Evolutionary conservation across 495 filamentous ascomycete genomes (phyloP).

Genomic region (Chaetomium cochliodes): DNA sequence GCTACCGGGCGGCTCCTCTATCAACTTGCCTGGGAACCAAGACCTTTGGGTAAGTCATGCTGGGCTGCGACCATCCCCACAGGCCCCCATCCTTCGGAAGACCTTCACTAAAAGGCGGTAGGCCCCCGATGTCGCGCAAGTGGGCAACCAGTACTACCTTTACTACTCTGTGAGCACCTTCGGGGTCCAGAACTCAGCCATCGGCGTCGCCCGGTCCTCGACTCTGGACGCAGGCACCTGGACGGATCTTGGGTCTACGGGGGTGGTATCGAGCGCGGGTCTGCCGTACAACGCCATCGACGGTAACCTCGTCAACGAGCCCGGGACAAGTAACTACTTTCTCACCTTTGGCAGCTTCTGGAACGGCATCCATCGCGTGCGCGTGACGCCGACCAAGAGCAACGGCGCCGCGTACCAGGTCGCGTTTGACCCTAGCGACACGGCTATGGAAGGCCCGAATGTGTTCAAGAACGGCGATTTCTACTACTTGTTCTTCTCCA

Average conservation of each 20-base stretch:
- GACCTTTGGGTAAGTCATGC: constrained; percentile 58
- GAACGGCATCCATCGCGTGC: constrained; percentile 63
- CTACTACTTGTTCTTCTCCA: constrained; percentile 67
- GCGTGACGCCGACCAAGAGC: constrained; percentile 44
- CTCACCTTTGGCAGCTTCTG: constrained; percentile 72
- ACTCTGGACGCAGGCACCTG: constrained; percentile 61
- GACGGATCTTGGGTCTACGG: constrained; percentile 54
- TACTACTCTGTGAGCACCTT: constrained; percentile 70
- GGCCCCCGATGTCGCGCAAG: constrained; percentile 64
- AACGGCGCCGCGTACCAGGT: constrained; percentile 48
- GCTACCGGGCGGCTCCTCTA: constrained; percentile 56
- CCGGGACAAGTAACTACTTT: constrained; percentile 45
- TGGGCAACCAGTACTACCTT: constrained; percentile 61
- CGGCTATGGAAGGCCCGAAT: constrained; percentile 58
- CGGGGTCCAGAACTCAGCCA: constrained; percentile 61
- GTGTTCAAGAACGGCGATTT: constrained; percentile 55
- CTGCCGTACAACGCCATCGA: constrained; percentile 71
- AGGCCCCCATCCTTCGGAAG: neutral
- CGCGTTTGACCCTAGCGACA: constrained; percentile 54
- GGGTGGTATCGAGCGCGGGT: constrained; percentile 47
- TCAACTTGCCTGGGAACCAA: constrained; percentile 52
- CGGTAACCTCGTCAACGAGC: constrained; percentile 53
- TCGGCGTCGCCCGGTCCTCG: constrained; percentile 66
- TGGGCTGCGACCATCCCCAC: neutral
- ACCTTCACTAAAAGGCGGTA: constrained; percentile 27